Conservation (phyloP, 2,329 filamentous ascomycete genomes). For the Dendryphion nanum region DNA sequence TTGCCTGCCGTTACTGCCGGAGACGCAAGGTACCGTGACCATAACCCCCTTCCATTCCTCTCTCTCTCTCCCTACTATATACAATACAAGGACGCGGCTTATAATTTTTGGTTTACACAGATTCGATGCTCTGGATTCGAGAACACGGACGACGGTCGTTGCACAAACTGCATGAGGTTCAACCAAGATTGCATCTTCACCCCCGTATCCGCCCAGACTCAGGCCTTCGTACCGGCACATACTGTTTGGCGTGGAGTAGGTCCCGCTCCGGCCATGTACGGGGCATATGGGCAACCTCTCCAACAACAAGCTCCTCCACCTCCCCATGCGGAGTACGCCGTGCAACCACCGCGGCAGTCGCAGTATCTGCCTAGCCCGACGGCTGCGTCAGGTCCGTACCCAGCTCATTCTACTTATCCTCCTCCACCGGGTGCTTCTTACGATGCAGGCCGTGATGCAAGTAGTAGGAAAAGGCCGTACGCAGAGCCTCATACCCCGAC, state of each 20-base stretch:
- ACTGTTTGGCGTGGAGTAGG: conserved; percentile 56
- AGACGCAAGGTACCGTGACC: conserved; percentile 53
- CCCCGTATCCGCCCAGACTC: conserved; percentile 70
- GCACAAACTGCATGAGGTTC: conserved; percentile 70
- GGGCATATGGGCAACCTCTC: conserved; percentile 52
- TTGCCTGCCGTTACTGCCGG: conserved; percentile 60
- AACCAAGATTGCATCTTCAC: conserved; percentile 77
- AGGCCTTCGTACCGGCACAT: conserved; percentile 72
- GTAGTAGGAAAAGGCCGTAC: conserved; percentile 46
- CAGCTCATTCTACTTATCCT: conserved; percentile 33
- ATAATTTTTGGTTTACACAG: conserved; percentile 41
- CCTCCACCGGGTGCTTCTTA: conserved; percentile 31
- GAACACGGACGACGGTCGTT: conserved; percentile 68
- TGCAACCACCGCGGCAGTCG: conserved; percentile 16
- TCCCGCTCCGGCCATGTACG: conserved; percentile 50
- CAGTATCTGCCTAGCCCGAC: conserved; percentile 47
- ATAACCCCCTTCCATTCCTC: not conserved
- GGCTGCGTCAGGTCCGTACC: conserved; percentile 43
- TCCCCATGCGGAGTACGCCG: conserved; percentile 34
- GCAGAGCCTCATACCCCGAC: conserved; percentile 53
- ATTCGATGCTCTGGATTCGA: conserved; percentile 77
- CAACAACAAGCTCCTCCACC: conserved; percentile 34
- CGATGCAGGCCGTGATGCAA: conserved; percentile 39
- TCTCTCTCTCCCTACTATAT: not conserved
- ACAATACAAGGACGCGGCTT: not conserved